phyloP scores from a whole-genome alignment of 192 early-diverging fungal species.

The Chytriomyces hyalinus region DNA sequence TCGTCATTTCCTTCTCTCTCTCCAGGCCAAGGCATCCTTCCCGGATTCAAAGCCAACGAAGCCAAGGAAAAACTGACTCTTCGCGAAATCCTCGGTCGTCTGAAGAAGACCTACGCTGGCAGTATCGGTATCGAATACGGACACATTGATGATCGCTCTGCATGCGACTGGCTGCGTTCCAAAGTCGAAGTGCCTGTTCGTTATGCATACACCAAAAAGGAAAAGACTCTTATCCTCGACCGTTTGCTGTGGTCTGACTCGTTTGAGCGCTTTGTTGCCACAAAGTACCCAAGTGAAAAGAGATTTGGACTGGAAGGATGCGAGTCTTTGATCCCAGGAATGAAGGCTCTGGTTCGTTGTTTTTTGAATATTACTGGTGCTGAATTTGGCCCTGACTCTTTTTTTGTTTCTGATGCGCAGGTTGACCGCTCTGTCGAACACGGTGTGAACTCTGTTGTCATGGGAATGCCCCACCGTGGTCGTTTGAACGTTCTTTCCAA shows the following conservation, averaged over 20 bases:
- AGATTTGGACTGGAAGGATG: constrained; percentile 98
- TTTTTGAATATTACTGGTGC: neutral
- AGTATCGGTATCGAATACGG: constrained; percentile 97
- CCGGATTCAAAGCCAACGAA: constrained; percentile 70
- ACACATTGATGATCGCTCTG: constrained; percentile 93
- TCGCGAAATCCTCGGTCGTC: constrained; percentile 83
- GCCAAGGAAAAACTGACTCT: constrained; percentile 80
- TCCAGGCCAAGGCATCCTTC: constrained; percentile 88
- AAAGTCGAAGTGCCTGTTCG: constrained; percentile 90
- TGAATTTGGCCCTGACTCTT: constrained; percentile 74
- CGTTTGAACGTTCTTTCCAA: constrained; percentile 98
- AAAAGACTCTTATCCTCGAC: constrained; percentile 92
- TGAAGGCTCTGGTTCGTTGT: constrained; percentile 87
- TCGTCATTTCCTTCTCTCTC: neutral
- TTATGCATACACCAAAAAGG: constrained; percentile 85
- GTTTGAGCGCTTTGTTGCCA: constrained; percentile 94
- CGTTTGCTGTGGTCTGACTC: constrained; percentile 96
- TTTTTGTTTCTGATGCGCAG: constrained; percentile 39
- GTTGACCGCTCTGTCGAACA: constrained; percentile 95
- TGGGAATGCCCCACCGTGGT: constrained; percentile 99
- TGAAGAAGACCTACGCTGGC: constrained; percentile 89
- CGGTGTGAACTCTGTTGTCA: constrained; percentile 92
- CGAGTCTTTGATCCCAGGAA: constrained; percentile 95
- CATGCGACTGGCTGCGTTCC: constrained; percentile 96
- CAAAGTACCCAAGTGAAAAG: constrained; percentile 97